Conservation (phyloP, 2,329 filamentous ascomycete genomes). For the Colletotrichum lupini region DNA sequence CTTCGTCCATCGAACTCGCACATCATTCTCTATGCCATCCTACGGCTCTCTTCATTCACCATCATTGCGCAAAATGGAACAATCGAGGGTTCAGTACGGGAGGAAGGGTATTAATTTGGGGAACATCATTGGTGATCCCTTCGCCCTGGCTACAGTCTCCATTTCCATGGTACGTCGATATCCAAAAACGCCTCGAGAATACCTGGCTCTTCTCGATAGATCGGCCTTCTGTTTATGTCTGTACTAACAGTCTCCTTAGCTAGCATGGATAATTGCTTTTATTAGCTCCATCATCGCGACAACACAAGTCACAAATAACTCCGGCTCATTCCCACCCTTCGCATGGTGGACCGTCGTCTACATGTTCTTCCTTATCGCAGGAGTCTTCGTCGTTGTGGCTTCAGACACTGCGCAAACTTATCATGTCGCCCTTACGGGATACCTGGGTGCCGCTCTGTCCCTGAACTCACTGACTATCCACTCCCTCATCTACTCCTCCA, state of each 20-base stretch:
- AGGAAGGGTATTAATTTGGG: slow-evolving; percentile 76
- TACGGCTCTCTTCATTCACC: slow-evolving; percentile 80
- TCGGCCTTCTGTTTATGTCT: neutral
- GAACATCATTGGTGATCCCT: slow-evolving; percentile 95
- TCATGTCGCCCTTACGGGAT: slow-evolving; percentile 90
- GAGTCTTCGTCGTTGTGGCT: slow-evolving; percentile 84
- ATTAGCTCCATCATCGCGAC: slow-evolving; percentile 83
- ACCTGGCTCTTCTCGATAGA: neutral
- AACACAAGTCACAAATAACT: slow-evolving; percentile 47
- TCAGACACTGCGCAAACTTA: slow-evolving; percentile 89
- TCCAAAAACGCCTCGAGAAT: neutral
- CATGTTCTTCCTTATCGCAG: slow-evolving; percentile 84
- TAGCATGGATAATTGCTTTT: slow-evolving; percentile 95
- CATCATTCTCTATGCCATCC: slow-evolving; percentile 71
- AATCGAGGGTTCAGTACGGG: slow-evolving; percentile 67
- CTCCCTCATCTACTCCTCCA: slow-evolving; percentile 80
- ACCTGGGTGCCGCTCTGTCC: slow-evolving; percentile 84
- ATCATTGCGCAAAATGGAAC: slow-evolving; percentile 85
- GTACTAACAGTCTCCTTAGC: slow-evolving; percentile 59
- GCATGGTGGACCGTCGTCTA: slow-evolving; percentile 93
- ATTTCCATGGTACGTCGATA: slow-evolving; percentile 81
- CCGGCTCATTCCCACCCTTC: slow-evolving; percentile 79
- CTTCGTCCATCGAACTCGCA: neutral
- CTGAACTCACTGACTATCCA: slow-evolving; percentile 90
- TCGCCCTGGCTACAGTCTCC: slow-evolving; percentile 92